Base-by-base conservation (phyloP, 345 rosid species). In the Rubroshorea leprosula region DNA sequence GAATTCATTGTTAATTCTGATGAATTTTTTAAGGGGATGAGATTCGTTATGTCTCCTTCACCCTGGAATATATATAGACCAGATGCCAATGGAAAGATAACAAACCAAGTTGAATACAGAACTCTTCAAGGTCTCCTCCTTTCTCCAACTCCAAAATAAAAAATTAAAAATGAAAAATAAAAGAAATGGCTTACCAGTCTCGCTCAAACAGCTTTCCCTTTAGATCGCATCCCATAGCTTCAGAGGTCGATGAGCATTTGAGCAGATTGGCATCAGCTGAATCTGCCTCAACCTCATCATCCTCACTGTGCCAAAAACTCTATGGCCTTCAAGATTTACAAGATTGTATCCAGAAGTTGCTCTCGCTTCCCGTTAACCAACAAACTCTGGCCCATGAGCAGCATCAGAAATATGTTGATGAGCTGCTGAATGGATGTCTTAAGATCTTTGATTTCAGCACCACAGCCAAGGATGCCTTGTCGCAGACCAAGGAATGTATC, bases 381-480 rank as follows among this genome's bases (percentile, higher is more conserved):
- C 64, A 47, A 39, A 5, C 55, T 39, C 44, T 79, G 4, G 39
- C 77, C 63, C 74, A 76, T 49, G 67, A 68, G 16, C 62, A 70
- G 38, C 29, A 47, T 5, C 49, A 35, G 19, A 31, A 59, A 15
- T 49, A 5, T 14, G 68, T 72, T 7, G 75, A 75, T 29, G 71
- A 63, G 60, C 44, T 67, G 29, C 39, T 79, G 59, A 66, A 72
- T 45, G 76, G 73, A 56, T 73, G 81, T 17, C 69, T 77, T 21
- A 56, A 19, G 48, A 58, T 80, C 70, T 67, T 80, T 54, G 82
- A 72, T 53, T 46, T 68, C 3, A 72, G 78, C 22, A 61, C 61
- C 51, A 52, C 48, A 0, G 31, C 73, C 56, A 70, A 64, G 52
- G 78, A 63, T 58, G 68, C 63, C 24, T 62, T 73, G 18, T 52